Evolutionary conservation across 371 early-diverging fungal species (phyloP), one percentile per base, ranked within the genome.

Genomic region (Conidiobolus incongruus): DNA sequence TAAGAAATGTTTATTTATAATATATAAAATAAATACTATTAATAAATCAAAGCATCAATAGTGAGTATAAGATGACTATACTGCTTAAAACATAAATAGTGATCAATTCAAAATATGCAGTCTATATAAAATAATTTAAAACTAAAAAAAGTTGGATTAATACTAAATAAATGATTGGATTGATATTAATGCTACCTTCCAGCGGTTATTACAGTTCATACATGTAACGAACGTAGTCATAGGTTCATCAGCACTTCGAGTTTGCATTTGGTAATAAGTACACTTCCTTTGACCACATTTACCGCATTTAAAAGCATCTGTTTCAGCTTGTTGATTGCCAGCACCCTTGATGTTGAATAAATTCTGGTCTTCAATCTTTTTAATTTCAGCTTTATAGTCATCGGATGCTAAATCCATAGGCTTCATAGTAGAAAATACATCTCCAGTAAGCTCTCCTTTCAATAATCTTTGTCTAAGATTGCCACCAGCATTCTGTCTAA

Each of bases 221-320:
- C 92, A 92, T 5, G 84, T 87, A 35, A 86, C 88, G 63, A 89
- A 89, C 0, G 89, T 88, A 2, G 89, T 88, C 92, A 92, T 94
- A 8, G 95, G 95, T 65, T 94, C 99, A 75, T 99, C 99, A 17
- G 99, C 99, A 53, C 84, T 83, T 34, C 99, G 70, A 46, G 96
- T 99, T 68, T 93, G 91, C 76, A 87, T 79, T 65, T 98, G 98
- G 66, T 76, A 92, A 61, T 93, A 99, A 7, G 80, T 77, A 48
- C 81, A 78, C 52, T 76, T 86, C 39, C 92, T 70, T 35, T 70
- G 53, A 40, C 72, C 73, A 68, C 99, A 99, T 56, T 86, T 84
- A 30, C 89, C 90, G 53, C 97, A 96, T 52, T 68, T 77, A 66
- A 94, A 94, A 71, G 75, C 72, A 53, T 91, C 90, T 2, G 95